Conservation (phyloP, 225 moss, liverwort and hornwort genomes). For the Pleurozium schreberi region DNA sequence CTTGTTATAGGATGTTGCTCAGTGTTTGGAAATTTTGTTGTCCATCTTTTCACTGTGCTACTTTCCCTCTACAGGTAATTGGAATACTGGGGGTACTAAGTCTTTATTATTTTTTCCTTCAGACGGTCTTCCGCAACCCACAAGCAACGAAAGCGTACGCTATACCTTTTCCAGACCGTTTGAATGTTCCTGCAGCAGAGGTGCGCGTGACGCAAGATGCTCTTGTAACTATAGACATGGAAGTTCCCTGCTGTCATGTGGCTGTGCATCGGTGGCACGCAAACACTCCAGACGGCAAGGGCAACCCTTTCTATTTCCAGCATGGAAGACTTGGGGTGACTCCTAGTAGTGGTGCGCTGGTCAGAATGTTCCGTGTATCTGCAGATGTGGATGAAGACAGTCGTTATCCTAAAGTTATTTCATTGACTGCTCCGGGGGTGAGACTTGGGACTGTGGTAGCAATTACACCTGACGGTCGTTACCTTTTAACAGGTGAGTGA, state of each 20-base stretch:
- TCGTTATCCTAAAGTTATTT: slow-evolving; percentile 67
- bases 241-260: slow-evolving; percentile 85
- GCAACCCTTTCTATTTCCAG: slow-evolving; percentile 80
- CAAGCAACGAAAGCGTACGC: slow-evolving; percentile 89
- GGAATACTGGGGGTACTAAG: background rate
- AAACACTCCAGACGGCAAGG: slow-evolving; percentile 87
- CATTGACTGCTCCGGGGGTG: slow-evolving; percentile 59
- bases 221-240: slow-evolving; percentile 74
- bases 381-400: slow-evolving; percentile 38
- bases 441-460: slow-evolving; percentile 63
- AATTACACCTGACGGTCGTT: slow-evolving; percentile 79
- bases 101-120: slow-evolving; percentile 2
- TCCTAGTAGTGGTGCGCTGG: slow-evolving; percentile 58
- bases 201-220: slow-evolving; percentile 63
- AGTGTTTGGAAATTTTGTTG: background rate
- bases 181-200: slow-evolving; percentile 88
- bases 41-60: background rate
- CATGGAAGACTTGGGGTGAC: slow-evolving; percentile 60
- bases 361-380: slow-evolving; percentile 63
- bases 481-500: slow-evolving; percentile 72
- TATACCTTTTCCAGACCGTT: slow-evolving; percentile 68
- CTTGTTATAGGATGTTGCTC: background rate
- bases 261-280: slow-evolving; percentile 96
- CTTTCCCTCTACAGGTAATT: background rate
- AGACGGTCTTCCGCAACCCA: slow-evolving; percentile 92